These are phyloP conservation scores for Stagonosporopsis rhizophila DNA, from an alignment of 2,329 filamentous ascomycete genomes.

Conservation along the genomic window DNA sequence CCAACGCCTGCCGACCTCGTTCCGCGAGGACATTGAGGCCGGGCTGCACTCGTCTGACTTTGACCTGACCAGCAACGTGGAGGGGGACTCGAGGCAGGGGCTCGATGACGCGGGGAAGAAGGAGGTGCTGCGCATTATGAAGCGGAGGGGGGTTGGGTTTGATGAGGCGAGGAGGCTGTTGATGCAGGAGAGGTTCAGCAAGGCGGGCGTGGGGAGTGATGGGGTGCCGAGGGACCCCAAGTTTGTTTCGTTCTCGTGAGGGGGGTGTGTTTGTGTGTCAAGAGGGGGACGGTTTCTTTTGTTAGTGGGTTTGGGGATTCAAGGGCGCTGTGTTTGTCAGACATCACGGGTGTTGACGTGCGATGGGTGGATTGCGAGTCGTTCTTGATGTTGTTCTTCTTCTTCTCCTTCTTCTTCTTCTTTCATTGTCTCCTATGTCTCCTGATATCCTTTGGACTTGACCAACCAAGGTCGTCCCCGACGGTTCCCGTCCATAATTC, in stretches of 20 bases:
- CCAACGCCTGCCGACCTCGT: slow-evolving; percentile 76
- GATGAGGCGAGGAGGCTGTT: slow-evolving; percentile 89
- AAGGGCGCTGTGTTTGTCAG: neutral
- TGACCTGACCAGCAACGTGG: slow-evolving; percentile 81
- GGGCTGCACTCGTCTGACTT: slow-evolving; percentile 85
- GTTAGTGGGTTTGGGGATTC: neutral
- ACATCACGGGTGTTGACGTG: neutral
- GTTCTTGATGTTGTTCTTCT: neutral
- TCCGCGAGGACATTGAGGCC: slow-evolving; percentile 84
- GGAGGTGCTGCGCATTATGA: slow-evolving; percentile 91
- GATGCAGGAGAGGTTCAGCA: slow-evolving; percentile 84
- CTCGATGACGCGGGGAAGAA: slow-evolving; percentile 81
- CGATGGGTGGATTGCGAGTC: neutral
- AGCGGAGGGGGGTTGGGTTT: slow-evolving; percentile 79
- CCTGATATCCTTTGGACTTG: slow-evolving; percentile 8
- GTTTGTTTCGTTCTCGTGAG: slow-evolving; percentile 84
- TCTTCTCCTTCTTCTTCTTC: slow-evolving; percentile 1
- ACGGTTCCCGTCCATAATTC: neutral
- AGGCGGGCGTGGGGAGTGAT: slow-evolving; percentile 87
- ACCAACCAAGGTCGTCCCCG: neutral
- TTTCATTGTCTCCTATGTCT: slow-evolving; percentile 14
- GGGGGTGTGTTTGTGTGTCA: neutral
- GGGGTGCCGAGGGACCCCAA: slow-evolving; percentile 90
- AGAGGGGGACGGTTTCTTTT: too few species aligned
- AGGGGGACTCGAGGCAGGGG: slow-evolving; percentile 76